A percentile compares a stretch with the other conserved stretches of the same genome.
Conservation (phyloP, 495 filamentous ascomycete genomes). For the Collariella sp. region DNA sequence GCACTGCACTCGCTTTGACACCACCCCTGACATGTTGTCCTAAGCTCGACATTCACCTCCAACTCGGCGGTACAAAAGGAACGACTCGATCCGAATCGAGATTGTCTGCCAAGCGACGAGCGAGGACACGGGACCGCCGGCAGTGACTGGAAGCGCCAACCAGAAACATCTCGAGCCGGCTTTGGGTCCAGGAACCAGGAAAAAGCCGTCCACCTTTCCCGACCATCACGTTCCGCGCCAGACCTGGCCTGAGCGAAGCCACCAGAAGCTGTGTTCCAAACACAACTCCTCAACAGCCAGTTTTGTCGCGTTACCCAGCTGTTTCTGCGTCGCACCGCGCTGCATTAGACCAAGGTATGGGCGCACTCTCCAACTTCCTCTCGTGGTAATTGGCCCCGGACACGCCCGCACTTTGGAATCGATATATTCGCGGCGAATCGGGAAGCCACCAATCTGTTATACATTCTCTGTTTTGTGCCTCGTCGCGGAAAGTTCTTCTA, state of each 20-base stretch:
- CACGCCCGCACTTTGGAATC: conserved; percentile 15
- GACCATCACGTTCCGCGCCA: background rate
- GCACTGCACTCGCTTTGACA: background rate
- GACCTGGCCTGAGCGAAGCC: background rate
- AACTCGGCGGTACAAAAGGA: background rate
- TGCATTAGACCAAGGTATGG: conserved; percentile 19
- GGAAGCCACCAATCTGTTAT: conserved; percentile 18
- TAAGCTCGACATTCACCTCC: background rate
- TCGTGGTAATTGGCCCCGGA: conserved; percentile 13
- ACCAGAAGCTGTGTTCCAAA: background rate
- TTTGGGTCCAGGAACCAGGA: background rate
- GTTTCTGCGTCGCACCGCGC: conserved; percentile 7
- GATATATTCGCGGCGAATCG: conserved; percentile 25
- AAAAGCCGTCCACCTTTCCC: conserved; percentile 1
- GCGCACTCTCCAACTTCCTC: background rate
- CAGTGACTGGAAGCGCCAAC: background rate
- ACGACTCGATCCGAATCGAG: background rate
- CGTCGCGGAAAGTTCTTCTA: conserved; percentile 16
- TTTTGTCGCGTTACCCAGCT: conserved; percentile 6
- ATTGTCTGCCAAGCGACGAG: background rate
- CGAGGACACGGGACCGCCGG: background rate
- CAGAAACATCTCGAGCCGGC: conserved; percentile 2
- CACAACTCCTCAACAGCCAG: background rate
- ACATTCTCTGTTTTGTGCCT: conserved; percentile 5
- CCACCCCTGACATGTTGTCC: background rate